These are phyloP conservation scores for Aaosphaeria pasadenensis DNA, from an alignment of 2,329 filamentous ascomycete genomes.

Conservation along the genomic window DNA sequence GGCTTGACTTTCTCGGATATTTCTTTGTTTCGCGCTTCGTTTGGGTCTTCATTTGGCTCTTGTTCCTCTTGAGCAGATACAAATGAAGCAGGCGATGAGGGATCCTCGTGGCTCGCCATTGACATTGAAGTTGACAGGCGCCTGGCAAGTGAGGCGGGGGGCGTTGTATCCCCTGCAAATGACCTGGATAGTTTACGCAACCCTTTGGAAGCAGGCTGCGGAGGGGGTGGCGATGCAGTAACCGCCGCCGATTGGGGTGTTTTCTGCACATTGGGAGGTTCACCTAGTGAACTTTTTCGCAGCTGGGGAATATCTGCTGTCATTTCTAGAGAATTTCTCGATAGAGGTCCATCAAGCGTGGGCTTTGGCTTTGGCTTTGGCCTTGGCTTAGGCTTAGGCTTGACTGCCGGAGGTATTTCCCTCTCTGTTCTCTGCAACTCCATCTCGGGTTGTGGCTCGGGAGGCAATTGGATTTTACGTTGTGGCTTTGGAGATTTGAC, in stretches of 20 bases:
- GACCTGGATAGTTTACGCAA: slow-evolving; percentile 15
- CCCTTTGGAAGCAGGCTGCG: slow-evolving; percentile 16
- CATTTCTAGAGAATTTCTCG: slow-evolving; percentile 12
- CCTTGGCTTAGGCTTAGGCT: slow-evolving; percentile 21
- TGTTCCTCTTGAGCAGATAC: slow-evolving; percentile 35
- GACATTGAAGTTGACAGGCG: slow-evolving; percentile 25
- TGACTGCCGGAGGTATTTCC: slow-evolving; percentile 21
- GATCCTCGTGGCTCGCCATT: slow-evolving; percentile 20
- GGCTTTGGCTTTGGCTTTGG: slow-evolving; percentile 5
- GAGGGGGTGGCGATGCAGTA: slow-evolving; percentile 14
- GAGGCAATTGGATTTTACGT: slow-evolving; percentile 26
- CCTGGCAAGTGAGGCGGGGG: slow-evolving; percentile 13
- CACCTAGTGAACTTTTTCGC: slow-evolving; percentile 21
- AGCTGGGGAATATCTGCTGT: slow-evolving; percentile 13
- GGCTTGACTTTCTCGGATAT: slow-evolving; percentile 27
- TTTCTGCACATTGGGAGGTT: slow-evolving; percentile 23
- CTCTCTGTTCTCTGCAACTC: neutral
- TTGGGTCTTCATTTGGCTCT: slow-evolving; percentile 5
- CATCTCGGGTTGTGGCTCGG: slow-evolving; percentile 19
- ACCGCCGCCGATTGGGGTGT: slow-evolving; percentile 17
- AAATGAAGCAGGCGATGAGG: slow-evolving; percentile 31
- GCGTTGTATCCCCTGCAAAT: slow-evolving; percentile 20
- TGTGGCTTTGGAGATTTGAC: slow-evolving; percentile 43
- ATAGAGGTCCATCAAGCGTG: slow-evolving; percentile 10
- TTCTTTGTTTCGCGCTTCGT: neutral